Conservation (phyloP, 768 basidiomycete species). For the Serpula lacrymans region DNA sequence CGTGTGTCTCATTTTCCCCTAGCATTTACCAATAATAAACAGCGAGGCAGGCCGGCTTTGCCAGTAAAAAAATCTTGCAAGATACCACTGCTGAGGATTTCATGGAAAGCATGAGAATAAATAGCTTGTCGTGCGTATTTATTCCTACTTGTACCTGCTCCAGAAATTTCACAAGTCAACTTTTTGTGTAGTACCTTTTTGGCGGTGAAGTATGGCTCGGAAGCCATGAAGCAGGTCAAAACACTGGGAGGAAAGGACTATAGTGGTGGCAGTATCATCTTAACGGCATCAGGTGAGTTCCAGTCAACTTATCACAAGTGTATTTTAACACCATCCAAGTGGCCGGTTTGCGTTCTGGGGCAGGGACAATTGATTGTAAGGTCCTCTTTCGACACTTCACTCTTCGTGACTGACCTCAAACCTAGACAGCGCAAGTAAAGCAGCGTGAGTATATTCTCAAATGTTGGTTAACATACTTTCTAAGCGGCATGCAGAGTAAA, state of each 20-base stretch:
- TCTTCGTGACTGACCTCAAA: slow-evolving; percentile 13
- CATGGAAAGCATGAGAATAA: slow-evolving; percentile 76
- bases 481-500: slow-evolving; percentile 61
- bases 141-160: not conserved
- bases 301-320: not conserved
- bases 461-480: slow-evolving; percentile 7
- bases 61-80: slow-evolving; percentile 39
- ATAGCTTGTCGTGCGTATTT: slow-evolving; percentile 52
- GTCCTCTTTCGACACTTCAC: not conserved
- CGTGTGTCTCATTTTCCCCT: slow-evolving; percentile 38
- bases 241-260: slow-evolving; percentile 63
- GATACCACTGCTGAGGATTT: slow-evolving; percentile 62
- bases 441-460: slow-evolving; percentile 58
- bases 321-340: slow-evolving; percentile 39
- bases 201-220: slow-evolving; percentile 82
- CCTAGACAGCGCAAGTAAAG: slow-evolving; percentile 88
- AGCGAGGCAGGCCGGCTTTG: slow-evolving; percentile 61
- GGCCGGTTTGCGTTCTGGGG: slow-evolving; percentile 81
- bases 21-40: not conserved
- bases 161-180: slow-evolving; percentile 4
- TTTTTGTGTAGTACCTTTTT: slow-evolving; percentile 74
- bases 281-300: slow-evolving; percentile 76
- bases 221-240: slow-evolving; percentile 73
- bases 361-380: slow-evolving; percentile 80
- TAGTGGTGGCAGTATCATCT: slow-evolving; percentile 78